phyloP scores from a whole-genome alignment of 257 asterid genomes.

The Striga asiatica region DNA sequence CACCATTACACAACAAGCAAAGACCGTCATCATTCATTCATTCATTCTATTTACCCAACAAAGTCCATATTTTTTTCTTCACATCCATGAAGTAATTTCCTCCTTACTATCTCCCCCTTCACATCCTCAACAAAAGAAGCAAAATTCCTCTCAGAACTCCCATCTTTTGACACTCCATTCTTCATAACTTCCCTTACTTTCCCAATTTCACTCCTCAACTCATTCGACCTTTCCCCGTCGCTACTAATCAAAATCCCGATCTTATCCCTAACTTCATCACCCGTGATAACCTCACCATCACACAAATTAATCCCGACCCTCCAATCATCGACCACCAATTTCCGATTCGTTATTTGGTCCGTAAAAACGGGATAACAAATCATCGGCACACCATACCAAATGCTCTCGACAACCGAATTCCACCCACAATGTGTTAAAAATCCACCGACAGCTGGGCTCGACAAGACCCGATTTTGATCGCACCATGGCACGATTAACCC shows the following conservation, averaged over 20 bases:
- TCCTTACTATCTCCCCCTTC: no score
- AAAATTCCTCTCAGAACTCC: constrained; percentile 9
- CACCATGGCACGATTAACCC: constrained; percentile 40
- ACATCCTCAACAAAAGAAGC: constrained; percentile 16
- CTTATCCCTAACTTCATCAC: constrained; percentile 13
- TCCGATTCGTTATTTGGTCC: constrained; percentile 24
- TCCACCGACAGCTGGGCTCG: constrained; percentile 27
- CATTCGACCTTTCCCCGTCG: neutral
- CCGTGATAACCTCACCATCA: neutral
- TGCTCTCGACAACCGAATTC: constrained; percentile 38
- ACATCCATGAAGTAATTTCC: no score
- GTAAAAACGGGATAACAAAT: constrained; percentile 17
- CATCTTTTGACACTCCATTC: neutral
- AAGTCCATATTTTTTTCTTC: no score
- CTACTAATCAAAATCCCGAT: constrained; percentile 10
- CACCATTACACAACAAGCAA: no score
- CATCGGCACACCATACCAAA: constrained; percentile 35
- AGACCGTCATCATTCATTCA: no score
- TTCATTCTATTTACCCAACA: no score
- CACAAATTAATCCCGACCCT: constrained; percentile 17
- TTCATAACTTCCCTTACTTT: neutral
- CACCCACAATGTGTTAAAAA: constrained; percentile 37
- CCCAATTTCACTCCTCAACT: neutral
- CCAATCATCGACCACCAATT: constrained; percentile 28
- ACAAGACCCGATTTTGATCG: constrained; percentile 23